Evolutionary conservation across 2,329 filamentous ascomycete species (phyloP), one percentile per base, ranked within the genome.

Genomic region (Aureobasidium melanogenum): DNA sequence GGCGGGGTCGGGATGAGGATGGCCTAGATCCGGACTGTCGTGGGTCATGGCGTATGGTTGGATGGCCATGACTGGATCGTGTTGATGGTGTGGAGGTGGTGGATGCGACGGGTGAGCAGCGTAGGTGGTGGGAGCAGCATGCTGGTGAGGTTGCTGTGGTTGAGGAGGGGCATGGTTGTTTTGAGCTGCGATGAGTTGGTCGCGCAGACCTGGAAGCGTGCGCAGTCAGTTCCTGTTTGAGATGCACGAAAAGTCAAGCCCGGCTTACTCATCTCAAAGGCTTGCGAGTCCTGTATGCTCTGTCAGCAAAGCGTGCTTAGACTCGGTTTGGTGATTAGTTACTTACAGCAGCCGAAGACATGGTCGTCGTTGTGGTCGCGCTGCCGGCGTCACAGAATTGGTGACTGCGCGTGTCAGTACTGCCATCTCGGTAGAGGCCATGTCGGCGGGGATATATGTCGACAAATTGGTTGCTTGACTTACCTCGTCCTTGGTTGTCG

Each of bases 171-270:
- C 58, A 48, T 76, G 74, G 64, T 72, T 74, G 57, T 77, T 75
- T 63, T 80, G 79, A 60, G 78, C 77, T 67, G 80, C 82, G 67
- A 86, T 78, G 47, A 86, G 81, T 68, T 85, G 83, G 70, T 86
- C 84, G 73, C 84, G 80, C 69, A 86, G 79, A 71, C 82, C 84
- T 86, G 67, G 58, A 64, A 63, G 62, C 52, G 50, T 48, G 19
- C 55, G 48, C 50, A 62, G 62, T 58, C 61, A 43, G 46, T 56
- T 22, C 14, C 17, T 50, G 26, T 34, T n/a, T 24, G n/a, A 28
- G 60, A 2, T 24, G 32, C 38, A 61, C 32, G 24, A 50, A 44
- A 57, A 30, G 15, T 57, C n/a, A 38, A 63, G 30, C n/a, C 19
- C 41, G 39, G 51, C 60, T 64, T 70, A 75, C 73, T 76, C 71